A percentile compares a stretch with the other conserved stretches of the same genome.
These are phyloP conservation scores for Spathaspora sp. DNA, from an alignment of 805 yeast genomes.

Conservation along the genomic window DNA sequence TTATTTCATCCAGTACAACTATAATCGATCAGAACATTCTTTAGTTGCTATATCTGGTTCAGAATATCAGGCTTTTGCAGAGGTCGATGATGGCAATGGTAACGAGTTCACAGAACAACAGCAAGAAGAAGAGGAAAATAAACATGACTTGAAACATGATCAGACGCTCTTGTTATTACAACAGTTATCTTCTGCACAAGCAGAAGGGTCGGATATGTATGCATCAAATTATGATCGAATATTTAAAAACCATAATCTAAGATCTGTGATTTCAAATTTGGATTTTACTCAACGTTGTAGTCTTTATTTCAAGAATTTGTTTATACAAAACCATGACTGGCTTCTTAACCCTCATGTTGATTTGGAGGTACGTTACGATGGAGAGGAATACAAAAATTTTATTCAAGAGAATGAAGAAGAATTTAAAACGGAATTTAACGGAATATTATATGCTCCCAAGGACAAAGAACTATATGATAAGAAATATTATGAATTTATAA, in stretches of 20 bases:
- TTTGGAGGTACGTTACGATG: background rate
- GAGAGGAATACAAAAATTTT: slow-evolving; percentile 21
- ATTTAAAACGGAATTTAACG: slow-evolving; percentile 24
- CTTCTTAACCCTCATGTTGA: slow-evolving; percentile 26
- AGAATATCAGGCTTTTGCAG: background rate
- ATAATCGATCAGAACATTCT: background rate
- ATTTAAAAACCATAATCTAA: slow-evolving; percentile 16
- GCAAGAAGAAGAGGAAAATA: background rate
- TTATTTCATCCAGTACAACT: background rate
- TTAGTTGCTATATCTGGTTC: background rate
- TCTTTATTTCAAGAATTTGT: slow-evolving; percentile 43
- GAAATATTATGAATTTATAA: slow-evolving; percentile 22
- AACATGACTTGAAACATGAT: background rate
- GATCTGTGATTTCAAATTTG: slow-evolving; percentile 16
- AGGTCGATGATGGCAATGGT: background rate
- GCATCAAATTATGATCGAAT: slow-evolving; percentile 14
- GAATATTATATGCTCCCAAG: slow-evolving; percentile 15
- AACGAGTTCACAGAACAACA: background rate
- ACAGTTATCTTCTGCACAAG: background rate
- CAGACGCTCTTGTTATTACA: background rate
- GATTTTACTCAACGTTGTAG: slow-evolving; percentile 39
- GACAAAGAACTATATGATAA: slow-evolving; percentile 16
- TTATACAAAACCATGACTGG: slow-evolving; percentile 43
- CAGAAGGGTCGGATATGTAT: background rate
- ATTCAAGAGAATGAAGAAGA: slow-evolving; percentile 19